Evolutionary conservation across 768 basidiomycete genomes (phyloP), one percentile per base, ranked within the genome.

Genomic region (Tulasnella sp.): DNA sequence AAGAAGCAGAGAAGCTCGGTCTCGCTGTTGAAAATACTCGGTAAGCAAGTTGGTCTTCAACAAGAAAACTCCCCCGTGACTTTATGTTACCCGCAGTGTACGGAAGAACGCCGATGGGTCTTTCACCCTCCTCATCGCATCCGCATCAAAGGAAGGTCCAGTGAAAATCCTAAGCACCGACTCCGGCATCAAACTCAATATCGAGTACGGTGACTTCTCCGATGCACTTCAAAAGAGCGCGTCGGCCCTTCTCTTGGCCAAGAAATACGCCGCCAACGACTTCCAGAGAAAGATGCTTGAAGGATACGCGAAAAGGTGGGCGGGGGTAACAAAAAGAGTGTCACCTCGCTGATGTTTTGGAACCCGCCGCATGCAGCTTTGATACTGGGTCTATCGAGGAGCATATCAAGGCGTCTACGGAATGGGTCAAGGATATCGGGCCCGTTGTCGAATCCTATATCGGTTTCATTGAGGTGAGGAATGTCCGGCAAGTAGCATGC

Each of bases 371-470:
- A 27, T 7, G 25, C 62, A 86, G 86, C 2, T 92, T 92, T 65
- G 69, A 77, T 63, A 81, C 81, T 3, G 89, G 89, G 8, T 86
- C 83, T 7, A 81, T 92, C 48, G 75, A 81, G 60, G 83, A 78
- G 17, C 90, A 93, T 71, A 82, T 85, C 65, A 75, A 83, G 41
- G 89, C 77, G 0, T 88, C 86, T 0, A 77, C 70, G 27, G 73
- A 80, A 60, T 93, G 89, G 89, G 89, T 93, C 23, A 82, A 84
- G 68, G 89, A 93, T 65, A 70, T 86, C 19, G 84, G 87, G 0
- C 89, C 89, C 3, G 83, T 86, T 32, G 89, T 93, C 15, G 89
- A 92, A 68, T 84, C 80, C 29, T 90, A 91, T 67, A 81, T 91
- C 57, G 88, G 88, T 21, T 88, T 87, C 67, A 76, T 88, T 37